Percentiles rank a stretch among this genome's conserved stretches.
Conservation (phyloP, 208 protist species). For the Leishmania guyanensis region DNA sequence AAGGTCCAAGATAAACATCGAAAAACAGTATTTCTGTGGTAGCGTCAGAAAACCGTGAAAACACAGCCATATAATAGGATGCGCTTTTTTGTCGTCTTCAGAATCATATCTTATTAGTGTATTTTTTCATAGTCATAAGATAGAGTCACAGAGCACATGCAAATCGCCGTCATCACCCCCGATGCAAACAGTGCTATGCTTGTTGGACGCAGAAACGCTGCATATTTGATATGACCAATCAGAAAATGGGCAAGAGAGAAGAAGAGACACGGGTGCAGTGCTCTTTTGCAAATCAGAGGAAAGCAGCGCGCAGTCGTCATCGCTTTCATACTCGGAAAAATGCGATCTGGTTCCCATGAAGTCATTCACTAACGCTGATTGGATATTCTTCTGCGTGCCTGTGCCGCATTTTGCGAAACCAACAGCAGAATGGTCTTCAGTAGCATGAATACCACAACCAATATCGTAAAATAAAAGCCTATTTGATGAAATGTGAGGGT, state of each 20-base stretch:
- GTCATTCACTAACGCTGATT: not conserved
- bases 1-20: not conserved
- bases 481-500: constrained; percentile 47
- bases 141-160: constrained; percentile 3
- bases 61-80: not conserved
- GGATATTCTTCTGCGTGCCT: not conserved
- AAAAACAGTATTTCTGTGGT: not conserved
- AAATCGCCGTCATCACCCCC: constrained; percentile 33
- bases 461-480: constrained; percentile 35
- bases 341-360: not conserved
- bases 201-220: constrained; percentile 18
- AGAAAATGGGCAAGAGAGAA: constrained; percentile 19
- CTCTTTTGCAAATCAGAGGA: not conserved
- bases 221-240: constrained; percentile 26
- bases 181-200: constrained; percentile 11
- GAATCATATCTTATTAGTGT: not conserved
- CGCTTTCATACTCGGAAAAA: not conserved
- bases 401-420: not conserved
- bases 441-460: too few relatives aligned
- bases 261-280: not conserved
- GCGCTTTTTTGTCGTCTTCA: not conserved
- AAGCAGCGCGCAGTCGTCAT: not conserved
- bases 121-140: constrained; percentile 3
- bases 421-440: not conserved
- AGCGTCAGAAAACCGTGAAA: not conserved